These are phyloP conservation scores for Cystobasidium slooffiae DNA, from an alignment of 1,284 basidiomycete genomes.

Conservation along the genomic window DNA sequence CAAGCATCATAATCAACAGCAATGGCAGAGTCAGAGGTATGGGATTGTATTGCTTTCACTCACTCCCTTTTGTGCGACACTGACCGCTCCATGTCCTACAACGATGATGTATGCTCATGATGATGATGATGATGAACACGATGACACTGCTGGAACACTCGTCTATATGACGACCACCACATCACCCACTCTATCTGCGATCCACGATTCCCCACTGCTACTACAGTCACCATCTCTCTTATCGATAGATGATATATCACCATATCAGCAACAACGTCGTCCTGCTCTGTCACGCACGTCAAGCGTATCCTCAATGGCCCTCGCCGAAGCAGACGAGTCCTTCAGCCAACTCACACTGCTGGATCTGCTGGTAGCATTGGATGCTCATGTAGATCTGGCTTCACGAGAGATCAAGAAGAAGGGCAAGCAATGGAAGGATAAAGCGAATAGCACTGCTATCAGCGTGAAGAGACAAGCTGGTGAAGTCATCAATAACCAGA, in stretches of 20 bases:
- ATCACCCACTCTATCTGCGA: constrained; percentile 2
- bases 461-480: constrained; percentile 34
- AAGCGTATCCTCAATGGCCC: constrained; percentile 23
- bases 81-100: neutral
- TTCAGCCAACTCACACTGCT: constrained; percentile 48
- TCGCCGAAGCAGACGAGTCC: constrained; percentile 37
- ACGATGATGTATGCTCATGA: neutral
- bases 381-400: constrained; percentile 51
- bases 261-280: neutral
- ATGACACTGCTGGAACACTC: neutral
- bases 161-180: constrained; percentile 7
- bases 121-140: neutral
- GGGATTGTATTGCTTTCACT: too few relatives aligned
- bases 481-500: constrained; percentile 35
- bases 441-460: constrained; percentile 30
- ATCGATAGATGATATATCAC: neutral
- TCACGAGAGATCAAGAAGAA: constrained; percentile 47
- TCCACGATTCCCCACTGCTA: neutral
- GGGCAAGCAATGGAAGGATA: constrained; percentile 33
- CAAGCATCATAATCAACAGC: too few relatives aligned
- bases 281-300: constrained; percentile 35
- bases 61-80: neutral
- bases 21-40: too few relatives aligned
- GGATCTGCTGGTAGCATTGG: constrained; percentile 50
- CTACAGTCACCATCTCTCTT: constrained; percentile 1